Evolutionary conservation across 805 yeast species (phyloP), one percentile per base, ranked within the genome.

Genomic region (Sungouiella thailandica): DNA sequence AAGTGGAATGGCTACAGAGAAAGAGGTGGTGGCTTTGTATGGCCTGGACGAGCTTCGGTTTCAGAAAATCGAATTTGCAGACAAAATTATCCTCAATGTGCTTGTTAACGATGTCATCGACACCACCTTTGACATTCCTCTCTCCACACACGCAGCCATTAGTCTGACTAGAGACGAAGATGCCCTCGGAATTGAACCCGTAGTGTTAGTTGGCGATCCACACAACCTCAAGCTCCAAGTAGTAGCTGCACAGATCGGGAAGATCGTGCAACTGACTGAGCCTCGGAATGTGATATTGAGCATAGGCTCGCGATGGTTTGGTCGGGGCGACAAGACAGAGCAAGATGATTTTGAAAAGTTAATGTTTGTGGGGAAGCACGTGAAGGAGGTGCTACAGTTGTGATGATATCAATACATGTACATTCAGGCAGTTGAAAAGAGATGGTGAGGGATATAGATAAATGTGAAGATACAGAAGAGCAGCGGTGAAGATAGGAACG

Each of bases 201-300:
- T 53, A 2, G 56, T 73, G 11, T 55, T 71, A 16, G 57, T 74
- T 13, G 80, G 80, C 2, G 65, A 72, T 40, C 60, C 70, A 13
- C 57, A 56, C 27, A 72, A 74, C 44, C 45, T 65, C 38, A 72
- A 74, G 43, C 48, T 72, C 19, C 72, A 68, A 28, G 67, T 74
- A 10, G 55, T 74, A 5, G 74, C 73, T 16, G 50, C 70, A 4
- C 78, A 74, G 44, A 55, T 74, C 18, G 78, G 76, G 2, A 65
- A 66, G 45, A 43, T 70, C 25, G 43, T 71, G 2, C 40, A 46
- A 15, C 56, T 56, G 32, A 24, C 39, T 7, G 43, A 55, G 8
- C 63, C 66, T 7, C 67, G 69, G 37, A 63, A 60, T 36, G 50
- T 68, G 17, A 53, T 72, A 6, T 50, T 74, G 15, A 62, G 76